Evolutionary conservation across 306 rosid species (phyloP).

Genomic region (Hippophae rhamnoides): DNA sequence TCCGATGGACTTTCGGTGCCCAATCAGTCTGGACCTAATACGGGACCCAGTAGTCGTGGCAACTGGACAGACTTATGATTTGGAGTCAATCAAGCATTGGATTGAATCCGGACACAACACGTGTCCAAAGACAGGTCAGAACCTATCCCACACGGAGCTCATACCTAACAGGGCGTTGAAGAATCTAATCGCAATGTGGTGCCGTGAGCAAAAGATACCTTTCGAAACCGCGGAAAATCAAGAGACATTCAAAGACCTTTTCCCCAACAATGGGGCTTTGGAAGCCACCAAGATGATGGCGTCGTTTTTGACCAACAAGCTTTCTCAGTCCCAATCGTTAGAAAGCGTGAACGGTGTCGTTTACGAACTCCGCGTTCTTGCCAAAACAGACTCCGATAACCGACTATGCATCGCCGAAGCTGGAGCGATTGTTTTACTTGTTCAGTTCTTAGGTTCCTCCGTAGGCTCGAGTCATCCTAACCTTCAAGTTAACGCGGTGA

Average conservation of each 20-base stretch:
- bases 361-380: constrained; percentile 64
- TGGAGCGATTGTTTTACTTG: constrained; percentile 63
- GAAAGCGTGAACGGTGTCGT: constrained; percentile 50
- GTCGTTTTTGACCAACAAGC: constrained; percentile 48
- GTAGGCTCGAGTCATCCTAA: constrained; percentile 22
- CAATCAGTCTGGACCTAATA: constrained; percentile 73
- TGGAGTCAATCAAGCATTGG: constrained; percentile 61
- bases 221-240: constrained; percentile 32
- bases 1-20: constrained; percentile 75
- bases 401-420: constrained; percentile 73
- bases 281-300: constrained; percentile 79
- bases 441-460: constrained; percentile 33
- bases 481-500: constrained; percentile 79
- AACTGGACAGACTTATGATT: constrained; percentile 94
- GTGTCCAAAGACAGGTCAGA: constrained; percentile 94
- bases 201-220: constrained; percentile 61
- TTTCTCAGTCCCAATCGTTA: constrained; percentile 19
- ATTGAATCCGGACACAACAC: constrained; percentile 78
- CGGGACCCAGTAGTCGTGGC: constrained; percentile 84
- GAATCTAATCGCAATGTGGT: constrained; percentile 72
- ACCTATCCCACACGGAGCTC: constrained; percentile 50
- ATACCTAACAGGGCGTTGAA: constrained; percentile 58
- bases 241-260: constrained; percentile 29
- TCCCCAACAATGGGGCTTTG: constrained; percentile 52
- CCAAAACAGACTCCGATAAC: constrained; percentile 72